These are phyloP conservation scores for Paramyrothecium roridum DNA, from an alignment of 2,329 filamentous ascomycete genomes.

Conservation along the genomic window DNA sequence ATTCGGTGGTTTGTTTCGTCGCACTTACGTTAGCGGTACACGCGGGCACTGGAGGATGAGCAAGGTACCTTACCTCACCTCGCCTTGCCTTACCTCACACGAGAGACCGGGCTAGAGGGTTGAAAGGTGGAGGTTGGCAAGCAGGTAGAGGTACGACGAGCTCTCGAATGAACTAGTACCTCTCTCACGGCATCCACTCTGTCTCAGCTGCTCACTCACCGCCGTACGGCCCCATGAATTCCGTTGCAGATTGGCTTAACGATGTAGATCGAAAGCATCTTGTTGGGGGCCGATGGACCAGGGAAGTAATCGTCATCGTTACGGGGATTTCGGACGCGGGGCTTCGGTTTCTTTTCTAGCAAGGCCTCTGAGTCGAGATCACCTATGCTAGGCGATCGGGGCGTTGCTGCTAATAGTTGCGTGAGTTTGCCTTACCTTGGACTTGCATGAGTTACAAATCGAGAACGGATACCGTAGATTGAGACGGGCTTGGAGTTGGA, in stretches of 20 bases:
- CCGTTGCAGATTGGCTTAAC: not conserved
- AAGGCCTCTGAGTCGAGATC: not conserved
- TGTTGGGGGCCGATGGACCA: not conserved
- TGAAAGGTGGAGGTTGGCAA: not conserved
- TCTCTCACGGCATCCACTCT: not conserved
- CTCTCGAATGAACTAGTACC: not conserved
- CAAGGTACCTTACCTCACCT: too few relatives aligned
- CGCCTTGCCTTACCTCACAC: too few relatives aligned
- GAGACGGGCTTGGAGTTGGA: too few relatives aligned
- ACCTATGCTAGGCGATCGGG: not conserved
- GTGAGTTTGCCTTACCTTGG: too few relatives aligned
- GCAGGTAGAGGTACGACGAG: not conserved
- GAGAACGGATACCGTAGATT: too few relatives aligned
- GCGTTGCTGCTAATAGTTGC: not conserved
- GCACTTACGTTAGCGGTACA: not conserved
- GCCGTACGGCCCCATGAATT: not conserved
- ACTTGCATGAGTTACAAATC: too few relatives aligned
- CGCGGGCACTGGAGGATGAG: not conserved
- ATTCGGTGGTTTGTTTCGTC: not conserved
- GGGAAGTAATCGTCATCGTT: not conserved
- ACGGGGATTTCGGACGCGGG: not conserved
- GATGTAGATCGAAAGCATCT: not conserved
- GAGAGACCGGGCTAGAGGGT: not conserved
- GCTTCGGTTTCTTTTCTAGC: not conserved
- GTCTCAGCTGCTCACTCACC: not conserved